Base-by-base conservation (phyloP, 73 alveolate species). In the Paramecium pentaurelia region DNA sequence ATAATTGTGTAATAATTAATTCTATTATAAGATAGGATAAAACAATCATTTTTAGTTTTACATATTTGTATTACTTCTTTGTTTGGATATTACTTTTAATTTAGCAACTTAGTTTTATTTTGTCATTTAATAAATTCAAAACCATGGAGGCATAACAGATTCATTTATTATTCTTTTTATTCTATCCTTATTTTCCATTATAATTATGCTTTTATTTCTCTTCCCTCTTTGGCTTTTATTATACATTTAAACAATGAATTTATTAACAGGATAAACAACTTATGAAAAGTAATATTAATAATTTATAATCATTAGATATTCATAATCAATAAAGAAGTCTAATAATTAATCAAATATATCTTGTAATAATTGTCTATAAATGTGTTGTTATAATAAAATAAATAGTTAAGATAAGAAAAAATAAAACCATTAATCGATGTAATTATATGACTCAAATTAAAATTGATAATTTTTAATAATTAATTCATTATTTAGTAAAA, bases 1-100 rank as follows among this genome's bases (percentile, higher is more conserved):
- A 92, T 68, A 95, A 93, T 87, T 93, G 96, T 86, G 93, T 93
- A 75, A 75, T 75, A 12, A 34, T 36, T 75, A 9, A 36, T 30
- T 40, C 3, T 4, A 75, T 14, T 18, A 5, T 38, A 75, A 54
- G 88, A 49, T 80, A 27, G 91, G 91, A 18, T 27, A 36, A 32
- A 47, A 47, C 27, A 80, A 80, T 80, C 75, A 45, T 45, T 18
- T 22, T 18, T 44, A 25, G 9, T 80, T 80, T 36, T 80, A 80
- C 49, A 42, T 80, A 49, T 80, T 80, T 36, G 51, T 80, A 2
- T 11, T 80, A 2, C 58, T 49, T 2, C 54, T 80, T 18, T 45
- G 47, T 32, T 40, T 80, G 7, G 75, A 80, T 80, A 47, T 47
- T 0, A 80, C 44, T 5, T 10, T 36, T 18, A 42, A 58, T 18